A percentile compares a stretch with the other conserved stretches of the same genome.
Evolutionary conservation across 352 stramenopile species (phyloP).

Genomic region (Pythium phragmitis): DNA sequence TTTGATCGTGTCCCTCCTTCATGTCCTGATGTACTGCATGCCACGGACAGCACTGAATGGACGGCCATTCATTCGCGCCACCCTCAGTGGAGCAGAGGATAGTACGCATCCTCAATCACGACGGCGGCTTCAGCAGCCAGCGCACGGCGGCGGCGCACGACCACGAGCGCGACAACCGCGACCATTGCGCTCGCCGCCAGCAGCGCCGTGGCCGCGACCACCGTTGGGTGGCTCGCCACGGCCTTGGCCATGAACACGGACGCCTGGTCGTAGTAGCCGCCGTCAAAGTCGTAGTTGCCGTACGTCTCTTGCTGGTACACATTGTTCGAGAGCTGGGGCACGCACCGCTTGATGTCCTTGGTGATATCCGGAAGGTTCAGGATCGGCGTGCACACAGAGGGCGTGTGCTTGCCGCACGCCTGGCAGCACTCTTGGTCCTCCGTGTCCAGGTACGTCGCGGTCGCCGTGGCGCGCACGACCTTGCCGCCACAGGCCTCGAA

Average conservation of each 20-base stretch:
- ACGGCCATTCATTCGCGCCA: not conserved
- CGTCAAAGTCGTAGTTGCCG: constrained; percentile 17
- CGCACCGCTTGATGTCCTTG: constrained; percentile 61
- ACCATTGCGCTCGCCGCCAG: constrained; percentile 42
- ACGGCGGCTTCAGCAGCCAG: constrained; percentile 15
- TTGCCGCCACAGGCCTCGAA: constrained; percentile 54
- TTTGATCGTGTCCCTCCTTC: no score
- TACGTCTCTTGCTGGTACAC: constrained; percentile 28
- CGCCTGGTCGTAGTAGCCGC: constrained; percentile 19
- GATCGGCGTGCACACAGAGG: constrained; percentile 40
- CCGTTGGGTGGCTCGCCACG: constrained; percentile 23
- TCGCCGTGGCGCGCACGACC: constrained; percentile 29
- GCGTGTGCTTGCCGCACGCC: constrained; percentile 27
- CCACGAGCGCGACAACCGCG: constrained; percentile 50
- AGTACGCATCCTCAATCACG: constrained; percentile 53
- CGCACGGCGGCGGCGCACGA: constrained; percentile 39
- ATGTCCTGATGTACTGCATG: no score
- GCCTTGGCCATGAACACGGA: constrained; percentile 29
- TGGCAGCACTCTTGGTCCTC: constrained; percentile 46
- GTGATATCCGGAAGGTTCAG: constrained; percentile 37
- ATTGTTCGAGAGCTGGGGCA: constrained; percentile 20
- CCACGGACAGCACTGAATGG: not conserved
- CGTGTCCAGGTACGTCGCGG: constrained; percentile 31
- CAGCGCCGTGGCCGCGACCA: constrained; percentile 33
- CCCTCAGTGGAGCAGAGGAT: constrained; percentile 53